Evolutionary conservation across 768 basidiomycete species (phyloP).

Genomic region (Phlegmacium glaucopus): DNA sequence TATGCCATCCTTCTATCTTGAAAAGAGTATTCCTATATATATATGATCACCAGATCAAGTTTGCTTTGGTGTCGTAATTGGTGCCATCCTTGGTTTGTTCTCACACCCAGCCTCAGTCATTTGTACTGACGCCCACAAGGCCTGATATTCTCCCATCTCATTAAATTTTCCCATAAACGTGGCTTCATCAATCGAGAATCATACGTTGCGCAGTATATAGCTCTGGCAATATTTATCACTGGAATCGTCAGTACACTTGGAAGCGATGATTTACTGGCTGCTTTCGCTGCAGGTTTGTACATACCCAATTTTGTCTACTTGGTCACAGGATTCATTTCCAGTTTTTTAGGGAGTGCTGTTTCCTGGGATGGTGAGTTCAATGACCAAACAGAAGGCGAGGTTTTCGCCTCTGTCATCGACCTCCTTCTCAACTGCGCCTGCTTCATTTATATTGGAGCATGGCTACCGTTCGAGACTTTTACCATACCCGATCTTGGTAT

Average conservation of each 20-base stretch:
- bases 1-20: conserved; percentile 24
- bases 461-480: conserved; percentile 68
- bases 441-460: conserved; percentile 87
- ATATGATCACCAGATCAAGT: conserved; percentile 63
- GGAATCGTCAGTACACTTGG: conserved; percentile 82
- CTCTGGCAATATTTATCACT: conserved; percentile 67
- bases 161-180: conserved; percentile 44
- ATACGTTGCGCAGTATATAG: conserved; percentile 82
- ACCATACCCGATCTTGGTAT: conserved; percentile 55
- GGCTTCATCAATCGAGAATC: conserved; percentile 52
- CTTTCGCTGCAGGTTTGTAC: conserved; percentile 72
- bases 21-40: neutral
- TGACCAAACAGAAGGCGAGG: conserved; percentile 74
- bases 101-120: neutral
- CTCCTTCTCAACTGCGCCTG: conserved; percentile 78
- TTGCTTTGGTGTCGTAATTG: conserved; percentile 67
- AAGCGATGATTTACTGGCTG: conserved; percentile 84
- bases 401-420: conserved; percentile 89
- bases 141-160: conserved; percentile 61
- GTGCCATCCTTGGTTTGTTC: conserved; percentile 47
- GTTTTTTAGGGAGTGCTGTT: conserved; percentile 67
- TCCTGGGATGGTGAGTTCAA: conserved; percentile 91
- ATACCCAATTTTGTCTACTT: neutral
- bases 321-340: neutral
- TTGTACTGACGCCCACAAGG: conserved; percentile 38